Conservation (phyloP, 352 stramenopile species). For the Pythium sukuiense region DNA sequence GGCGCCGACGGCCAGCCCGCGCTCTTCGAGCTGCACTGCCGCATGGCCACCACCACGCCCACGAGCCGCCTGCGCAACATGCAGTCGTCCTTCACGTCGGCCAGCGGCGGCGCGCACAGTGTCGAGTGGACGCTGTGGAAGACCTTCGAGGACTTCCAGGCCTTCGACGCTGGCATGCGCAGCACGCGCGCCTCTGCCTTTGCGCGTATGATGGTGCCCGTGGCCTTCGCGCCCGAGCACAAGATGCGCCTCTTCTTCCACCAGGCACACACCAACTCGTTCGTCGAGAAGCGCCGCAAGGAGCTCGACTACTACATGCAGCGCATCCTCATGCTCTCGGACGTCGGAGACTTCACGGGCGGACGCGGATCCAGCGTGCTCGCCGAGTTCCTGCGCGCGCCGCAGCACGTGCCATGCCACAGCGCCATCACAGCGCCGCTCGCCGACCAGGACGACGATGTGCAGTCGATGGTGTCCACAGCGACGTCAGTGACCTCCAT, state of each 20-base stretch:
- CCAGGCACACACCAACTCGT: conserved; percentile 63
- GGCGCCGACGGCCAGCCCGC: conserved; percentile 19
- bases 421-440: conserved; percentile 17
- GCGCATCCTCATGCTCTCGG: conserved; percentile 74
- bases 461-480: conserved; percentile 25
- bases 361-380: conserved; percentile 54
- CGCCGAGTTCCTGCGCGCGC: conserved; percentile 60
- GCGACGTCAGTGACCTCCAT: conserved; percentile 23
- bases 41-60: conserved; percentile 6
- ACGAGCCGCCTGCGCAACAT: conserved; percentile 1
- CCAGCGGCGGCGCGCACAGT: not conserved
- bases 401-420: conserved; percentile 32
- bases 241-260: conserved; percentile 74
- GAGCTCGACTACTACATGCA: conserved; percentile 86
- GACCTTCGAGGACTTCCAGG: conserved; percentile 79
- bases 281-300: conserved; percentile 73
- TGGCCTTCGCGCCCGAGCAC: conserved; percentile 69
- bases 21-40: conserved; percentile 24
- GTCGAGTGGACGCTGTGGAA: conserved; percentile 81
- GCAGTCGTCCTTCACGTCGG: conserved; percentile 11
- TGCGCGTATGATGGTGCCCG: conserved; percentile 84
- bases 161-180: conserved; percentile 67
- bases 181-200: conserved; percentile 47
- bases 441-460: conserved; percentile 21
- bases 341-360: conserved; percentile 60